These are phyloP conservation scores for Lobosporangium transversale DNA, from an alignment of 192 early-diverging fungal species.

Conservation along the genomic window DNA sequence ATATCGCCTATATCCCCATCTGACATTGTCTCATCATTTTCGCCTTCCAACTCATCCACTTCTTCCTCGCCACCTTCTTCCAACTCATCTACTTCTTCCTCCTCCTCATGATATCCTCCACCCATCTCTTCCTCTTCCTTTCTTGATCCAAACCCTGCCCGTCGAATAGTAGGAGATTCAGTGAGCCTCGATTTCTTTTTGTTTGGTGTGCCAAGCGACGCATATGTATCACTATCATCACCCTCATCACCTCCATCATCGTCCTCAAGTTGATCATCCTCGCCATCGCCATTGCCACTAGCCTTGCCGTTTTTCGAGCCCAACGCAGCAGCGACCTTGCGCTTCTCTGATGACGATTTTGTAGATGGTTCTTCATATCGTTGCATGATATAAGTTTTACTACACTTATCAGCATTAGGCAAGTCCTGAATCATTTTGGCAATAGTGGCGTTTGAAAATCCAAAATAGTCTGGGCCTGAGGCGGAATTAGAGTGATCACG, in stretches of 20 bases:
- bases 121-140: slow-evolving; percentile 22
- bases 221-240: slow-evolving; percentile 30
- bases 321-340: too few relatives aligned
- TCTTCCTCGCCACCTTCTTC: slow-evolving; percentile 26
- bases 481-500: slow-evolving; percentile 84
- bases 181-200: slow-evolving; percentile 7
- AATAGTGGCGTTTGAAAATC: slow-evolving; percentile 88
- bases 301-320: background rate
- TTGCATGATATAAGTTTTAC: slow-evolving; percentile 77
- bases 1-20: slow-evolving; percentile 76
- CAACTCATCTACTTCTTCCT: slow-evolving; percentile 42
- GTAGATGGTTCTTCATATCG: slow-evolving; percentile 62
- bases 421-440: slow-evolving; percentile 89
- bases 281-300: too few relatives aligned
- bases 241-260: slow-evolving; percentile 18
- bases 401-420: slow-evolving; percentile 75
- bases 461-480: slow-evolving; percentile 92
- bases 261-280: too few relatives aligned
- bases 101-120: slow-evolving; percentile 33
- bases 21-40: too few relatives aligned
- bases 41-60: too few relatives aligned
- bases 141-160: slow-evolving; percentile 22
- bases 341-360: background rate
- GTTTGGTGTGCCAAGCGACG: slow-evolving; percentile 26
- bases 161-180: slow-evolving; percentile 21